Conservation (phyloP, 2,329 filamentous ascomycete genomes). For the Aspergillus sp. region DNA sequence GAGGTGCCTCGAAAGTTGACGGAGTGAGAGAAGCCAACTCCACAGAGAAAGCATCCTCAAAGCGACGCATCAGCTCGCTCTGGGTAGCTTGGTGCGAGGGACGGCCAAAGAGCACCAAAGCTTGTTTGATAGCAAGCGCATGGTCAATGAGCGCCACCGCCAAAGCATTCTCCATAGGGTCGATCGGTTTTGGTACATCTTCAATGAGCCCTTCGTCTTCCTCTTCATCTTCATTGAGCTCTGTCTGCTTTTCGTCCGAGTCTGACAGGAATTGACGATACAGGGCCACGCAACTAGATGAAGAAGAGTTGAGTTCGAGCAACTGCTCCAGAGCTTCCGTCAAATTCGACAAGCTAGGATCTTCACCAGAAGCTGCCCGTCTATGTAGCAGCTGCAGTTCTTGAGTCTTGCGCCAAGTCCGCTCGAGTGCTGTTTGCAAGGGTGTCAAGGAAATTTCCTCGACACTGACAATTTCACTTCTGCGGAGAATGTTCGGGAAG, state of each 20-base stretch:
- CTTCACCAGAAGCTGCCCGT: constrained; percentile 66
- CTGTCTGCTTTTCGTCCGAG: constrained; percentile 30
- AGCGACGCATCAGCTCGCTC: constrained; percentile 32
- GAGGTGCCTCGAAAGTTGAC: constrained; percentile 33
- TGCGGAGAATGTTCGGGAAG: constrained; percentile 85
- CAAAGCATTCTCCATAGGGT: constrained; percentile 69
- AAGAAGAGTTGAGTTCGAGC: constrained; percentile 67
- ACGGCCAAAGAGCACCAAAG: constrained; percentile 63
- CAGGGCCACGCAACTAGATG: constrained; percentile 70
- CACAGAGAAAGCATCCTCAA: constrained; percentile 48
- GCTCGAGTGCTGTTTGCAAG: constrained; percentile 83
- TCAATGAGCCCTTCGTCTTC: constrained; percentile 46
- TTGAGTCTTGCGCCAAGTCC: constrained; percentile 83
- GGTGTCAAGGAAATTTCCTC: constrained; percentile 65
- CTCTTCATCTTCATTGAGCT: constrained; percentile 36
- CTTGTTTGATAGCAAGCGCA: constrained; percentile 79
- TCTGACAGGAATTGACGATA: constrained; percentile 71
- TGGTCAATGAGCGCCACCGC: constrained; percentile 85
- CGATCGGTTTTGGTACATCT: constrained; percentile 45
- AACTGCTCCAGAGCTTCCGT: constrained; percentile 73
- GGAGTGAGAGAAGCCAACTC: constrained; percentile 61
- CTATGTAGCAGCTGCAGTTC: constrained; percentile 76
- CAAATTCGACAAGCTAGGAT: constrained; percentile 63
- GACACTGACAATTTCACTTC: constrained; percentile 74
- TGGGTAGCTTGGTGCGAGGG: constrained; percentile 49